Evolutionary conservation across 164 flowering plant genomes (phyloP).

Genomic region (Vitis rupestris): DNA sequence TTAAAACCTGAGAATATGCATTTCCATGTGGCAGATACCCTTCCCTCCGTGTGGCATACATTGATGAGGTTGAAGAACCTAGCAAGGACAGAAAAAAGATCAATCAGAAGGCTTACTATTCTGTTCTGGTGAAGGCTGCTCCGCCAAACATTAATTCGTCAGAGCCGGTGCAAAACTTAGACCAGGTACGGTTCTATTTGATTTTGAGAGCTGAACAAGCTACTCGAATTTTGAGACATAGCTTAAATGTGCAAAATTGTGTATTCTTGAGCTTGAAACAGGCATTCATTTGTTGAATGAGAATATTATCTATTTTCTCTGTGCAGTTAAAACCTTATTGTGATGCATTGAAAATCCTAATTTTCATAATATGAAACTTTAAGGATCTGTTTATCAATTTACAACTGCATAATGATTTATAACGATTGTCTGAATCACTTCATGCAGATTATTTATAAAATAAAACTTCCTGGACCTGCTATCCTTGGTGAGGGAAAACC

Average conservation of each 20-base stretch:
- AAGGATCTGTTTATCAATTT: background rate
- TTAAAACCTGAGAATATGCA: background rate
- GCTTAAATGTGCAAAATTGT: too few relatives aligned
- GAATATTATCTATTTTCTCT: background rate
- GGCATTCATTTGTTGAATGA: too few relatives aligned
- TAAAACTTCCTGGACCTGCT: conserved; percentile 93
- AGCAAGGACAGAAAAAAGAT: conserved; percentile 60
- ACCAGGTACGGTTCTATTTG: conserved; percentile 54
- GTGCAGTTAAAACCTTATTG: background rate
- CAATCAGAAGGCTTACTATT: conserved; percentile 75
- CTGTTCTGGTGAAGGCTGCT: conserved; percentile 85
- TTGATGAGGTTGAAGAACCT: conserved; percentile 93
- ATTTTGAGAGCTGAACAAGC: background rate
- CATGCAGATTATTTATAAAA: conserved; percentile 75
- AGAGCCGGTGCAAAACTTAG: conserved; percentile 73
- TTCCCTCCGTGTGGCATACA: conserved; percentile 93
- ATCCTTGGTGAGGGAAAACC: conserved; percentile 98
- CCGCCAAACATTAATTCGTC: conserved; percentile 58
- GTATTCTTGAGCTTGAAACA: too few relatives aligned
- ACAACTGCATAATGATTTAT: background rate
- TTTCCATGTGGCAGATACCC: conserved; percentile 59
- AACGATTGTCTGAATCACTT: conserved; percentile 1
- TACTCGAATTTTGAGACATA: too few relatives aligned
- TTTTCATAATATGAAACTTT: too few relatives aligned
- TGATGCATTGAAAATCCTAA: background rate